phyloP scores from a whole-genome alignment of 352 stramenopile genomes.

The Phytopythium kandeliae region DNA sequence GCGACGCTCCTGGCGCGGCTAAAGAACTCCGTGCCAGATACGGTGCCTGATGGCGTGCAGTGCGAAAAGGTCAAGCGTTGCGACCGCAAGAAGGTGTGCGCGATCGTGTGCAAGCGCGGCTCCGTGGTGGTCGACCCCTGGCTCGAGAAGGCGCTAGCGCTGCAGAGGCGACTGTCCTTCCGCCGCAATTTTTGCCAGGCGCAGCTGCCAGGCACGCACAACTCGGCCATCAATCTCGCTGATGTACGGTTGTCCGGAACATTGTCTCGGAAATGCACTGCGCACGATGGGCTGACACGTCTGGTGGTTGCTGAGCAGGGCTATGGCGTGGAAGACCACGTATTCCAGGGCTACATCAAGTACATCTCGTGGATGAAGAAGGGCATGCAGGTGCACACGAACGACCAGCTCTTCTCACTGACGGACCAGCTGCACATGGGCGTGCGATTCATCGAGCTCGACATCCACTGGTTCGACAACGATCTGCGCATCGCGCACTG shows the following conservation, averaged over 20 bases:
- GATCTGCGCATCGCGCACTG: conserved; percentile 66
- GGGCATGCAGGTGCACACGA: conserved; percentile 49
- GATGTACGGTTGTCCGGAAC: conserved; percentile 20
- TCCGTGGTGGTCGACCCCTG: conserved; percentile 36
- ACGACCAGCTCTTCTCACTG: conserved; percentile 62
- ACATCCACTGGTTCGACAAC: conserved; percentile 66
- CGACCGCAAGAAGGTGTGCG: conserved; percentile 45
- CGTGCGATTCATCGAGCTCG: conserved; percentile 60
- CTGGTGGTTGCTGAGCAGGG: conserved; percentile 17
- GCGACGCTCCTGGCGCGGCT: conserved; percentile 29
- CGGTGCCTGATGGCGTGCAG: conserved; percentile 45
- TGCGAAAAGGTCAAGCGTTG: conserved; percentile 48
- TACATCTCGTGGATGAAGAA: conserved; percentile 56
- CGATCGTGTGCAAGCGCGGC: conserved; percentile 41
- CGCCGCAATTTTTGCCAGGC: conserved; percentile 44
- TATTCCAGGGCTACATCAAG: conserved; percentile 53
- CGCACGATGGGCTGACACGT: neutral
- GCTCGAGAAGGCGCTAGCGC: conserved; percentile 21
- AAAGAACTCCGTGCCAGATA: conserved; percentile 43
- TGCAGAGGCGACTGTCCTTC: conserved; percentile 46
- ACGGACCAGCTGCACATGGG: conserved; percentile 64
- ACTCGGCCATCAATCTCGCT: conserved; percentile 54
- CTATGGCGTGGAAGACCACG: conserved; percentile 60
- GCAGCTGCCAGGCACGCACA: conserved; percentile 54
- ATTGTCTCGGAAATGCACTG: no score